Evolutionary conservation across 148 eudicot species (phyloP).

Genomic region (Camellia granthamiana): DNA sequence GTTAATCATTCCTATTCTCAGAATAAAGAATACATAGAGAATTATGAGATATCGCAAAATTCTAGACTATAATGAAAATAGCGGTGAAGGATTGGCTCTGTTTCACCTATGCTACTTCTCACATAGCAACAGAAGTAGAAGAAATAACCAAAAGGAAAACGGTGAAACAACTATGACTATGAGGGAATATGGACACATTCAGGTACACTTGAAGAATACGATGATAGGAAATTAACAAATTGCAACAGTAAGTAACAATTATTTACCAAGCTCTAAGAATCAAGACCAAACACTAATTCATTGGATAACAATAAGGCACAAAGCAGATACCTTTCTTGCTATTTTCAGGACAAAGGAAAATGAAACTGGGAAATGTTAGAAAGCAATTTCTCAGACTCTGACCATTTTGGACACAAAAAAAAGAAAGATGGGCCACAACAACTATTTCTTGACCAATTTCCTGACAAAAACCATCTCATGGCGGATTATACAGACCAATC

Average conservation of each 20-base stretch:
- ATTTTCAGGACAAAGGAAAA: constrained; percentile 1
- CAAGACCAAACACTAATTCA: background rate
- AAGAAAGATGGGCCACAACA: background rate
- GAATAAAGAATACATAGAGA: background rate
- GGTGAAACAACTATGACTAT: background rate
- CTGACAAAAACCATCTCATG: background rate
- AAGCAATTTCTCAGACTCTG: background rate
- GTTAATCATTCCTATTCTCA: background rate
- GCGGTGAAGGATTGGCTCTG: background rate
- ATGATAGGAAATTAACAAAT: background rate
- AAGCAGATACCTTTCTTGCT: background rate
- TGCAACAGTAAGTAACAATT: background rate
- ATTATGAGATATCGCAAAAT: background rate
- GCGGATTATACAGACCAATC: background rate
- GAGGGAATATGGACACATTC: background rate
- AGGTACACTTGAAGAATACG: background rate
- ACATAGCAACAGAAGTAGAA: background rate
- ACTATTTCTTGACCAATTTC: background rate
- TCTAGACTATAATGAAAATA: background rate
- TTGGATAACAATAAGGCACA: background rate
- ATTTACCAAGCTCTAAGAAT: background rate
- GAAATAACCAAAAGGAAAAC: background rate
- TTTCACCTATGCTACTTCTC: background rate
- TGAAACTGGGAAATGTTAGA: background rate
- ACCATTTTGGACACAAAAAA: constrained; percentile 5